phyloP scores from a whole-genome alignment of 208 protist species.

The Trypanosomatidae sp. region DNA sequence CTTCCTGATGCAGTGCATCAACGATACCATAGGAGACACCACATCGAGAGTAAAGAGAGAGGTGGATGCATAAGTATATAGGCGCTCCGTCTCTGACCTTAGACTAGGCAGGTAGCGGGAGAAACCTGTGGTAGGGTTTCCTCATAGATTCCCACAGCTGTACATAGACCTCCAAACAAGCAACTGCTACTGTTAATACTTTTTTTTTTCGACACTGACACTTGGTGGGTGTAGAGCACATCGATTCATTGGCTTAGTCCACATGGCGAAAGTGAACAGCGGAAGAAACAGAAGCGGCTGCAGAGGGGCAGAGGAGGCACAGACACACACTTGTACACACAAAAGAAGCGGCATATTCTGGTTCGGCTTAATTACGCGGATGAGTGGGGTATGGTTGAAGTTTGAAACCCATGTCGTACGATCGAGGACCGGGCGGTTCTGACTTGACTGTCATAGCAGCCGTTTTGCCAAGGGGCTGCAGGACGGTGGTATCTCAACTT shows the following conservation, averaged over 20 bases:
- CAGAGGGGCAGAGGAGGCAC: background rate
- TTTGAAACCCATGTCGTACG: background rate
- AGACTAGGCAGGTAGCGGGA: background rate
- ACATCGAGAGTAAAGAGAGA: background rate
- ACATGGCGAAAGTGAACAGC: background rate
- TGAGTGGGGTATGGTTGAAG: background rate
- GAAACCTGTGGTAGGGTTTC: background rate
- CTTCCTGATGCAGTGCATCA: conserved; percentile 23
- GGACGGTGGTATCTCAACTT: background rate
- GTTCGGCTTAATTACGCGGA: background rate
- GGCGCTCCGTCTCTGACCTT: background rate
- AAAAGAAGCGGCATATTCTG: background rate
- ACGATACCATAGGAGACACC: conserved; percentile 3
- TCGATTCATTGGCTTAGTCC: background rate
- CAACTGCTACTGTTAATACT: background rate
- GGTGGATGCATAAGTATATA: background rate
- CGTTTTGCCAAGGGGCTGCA: background rate
- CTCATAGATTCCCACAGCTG: conserved; percentile 3
- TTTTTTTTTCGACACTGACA: background rate
- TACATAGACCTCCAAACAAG: background rate
- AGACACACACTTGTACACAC: background rate
- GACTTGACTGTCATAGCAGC: background rate
- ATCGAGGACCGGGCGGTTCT: background rate
- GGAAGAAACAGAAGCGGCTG: background rate
- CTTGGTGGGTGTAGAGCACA: background rate